Conservation (phyloP, 768 basidiomycete species). For the Butyriboletus loyo region DNA sequence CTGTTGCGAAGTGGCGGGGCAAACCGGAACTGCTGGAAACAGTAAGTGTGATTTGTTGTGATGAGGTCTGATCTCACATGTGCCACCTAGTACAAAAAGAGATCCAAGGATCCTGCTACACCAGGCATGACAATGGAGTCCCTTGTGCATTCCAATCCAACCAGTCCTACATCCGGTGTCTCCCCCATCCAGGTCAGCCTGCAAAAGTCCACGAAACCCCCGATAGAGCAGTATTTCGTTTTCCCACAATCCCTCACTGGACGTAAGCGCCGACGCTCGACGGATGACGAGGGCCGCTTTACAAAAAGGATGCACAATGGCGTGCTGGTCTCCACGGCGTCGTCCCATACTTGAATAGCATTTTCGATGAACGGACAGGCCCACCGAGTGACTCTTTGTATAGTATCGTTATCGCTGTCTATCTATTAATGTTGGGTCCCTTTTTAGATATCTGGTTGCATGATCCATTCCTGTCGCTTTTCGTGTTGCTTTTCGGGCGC, state of each 20-base stretch:
- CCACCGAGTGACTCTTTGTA: constrained; percentile 21
- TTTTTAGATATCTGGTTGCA: constrained; percentile 1
- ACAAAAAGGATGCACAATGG: constrained; percentile 20
- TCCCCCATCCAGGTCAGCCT: constrained; percentile 12
- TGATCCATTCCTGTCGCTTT: background rate
- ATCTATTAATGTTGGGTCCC: background rate
- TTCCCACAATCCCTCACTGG: constrained; percentile 13
- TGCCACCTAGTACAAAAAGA: constrained; percentile 55
- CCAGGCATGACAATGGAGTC: constrained; percentile 59
- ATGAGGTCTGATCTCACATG: constrained; percentile 22
- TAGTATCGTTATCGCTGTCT: constrained; percentile 28
- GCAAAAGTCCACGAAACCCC: constrained; percentile 29
- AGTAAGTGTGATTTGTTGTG: constrained; percentile 34
- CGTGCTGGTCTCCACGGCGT: constrained; percentile 10
- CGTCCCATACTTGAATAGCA: constrained; percentile 15
- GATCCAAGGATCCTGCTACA: constrained; percentile 30
- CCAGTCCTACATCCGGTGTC: constrained; percentile 47
- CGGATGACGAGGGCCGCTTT: constrained; percentile 24
- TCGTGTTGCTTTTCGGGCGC: background rate
- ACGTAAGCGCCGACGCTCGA: constrained; percentile 30
- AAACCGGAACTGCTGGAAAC: constrained; percentile 82
- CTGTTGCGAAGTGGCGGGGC: constrained; percentile 77
- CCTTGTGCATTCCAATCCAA: constrained; percentile 67
- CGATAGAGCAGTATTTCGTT: constrained; percentile 39
- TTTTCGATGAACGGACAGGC: background rate